Evolutionary conservation across 352 stramenopile genomes (phyloP).

Genomic region (Globisporangium iwayamae): DNA sequence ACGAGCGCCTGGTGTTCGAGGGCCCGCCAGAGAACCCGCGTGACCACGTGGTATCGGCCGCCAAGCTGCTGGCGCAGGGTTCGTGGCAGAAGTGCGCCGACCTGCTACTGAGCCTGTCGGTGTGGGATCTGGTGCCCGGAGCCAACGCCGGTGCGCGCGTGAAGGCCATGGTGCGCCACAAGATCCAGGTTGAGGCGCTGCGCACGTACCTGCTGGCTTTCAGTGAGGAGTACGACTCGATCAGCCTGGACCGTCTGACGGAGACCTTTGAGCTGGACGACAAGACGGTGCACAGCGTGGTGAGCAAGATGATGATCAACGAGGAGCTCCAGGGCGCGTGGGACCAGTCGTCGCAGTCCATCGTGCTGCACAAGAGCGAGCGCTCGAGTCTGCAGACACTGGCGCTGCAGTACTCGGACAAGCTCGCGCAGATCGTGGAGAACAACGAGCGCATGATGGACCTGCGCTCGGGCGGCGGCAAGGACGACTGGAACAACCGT

Average conservation of each 20-base stretch:
- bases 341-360: slow-evolving; percentile 97
- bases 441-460: slow-evolving; percentile 91
- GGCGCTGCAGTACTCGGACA: slow-evolving; percentile 96
- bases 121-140: slow-evolving; percentile 96
- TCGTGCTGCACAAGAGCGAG: slow-evolving; percentile 94
- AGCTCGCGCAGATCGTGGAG: slow-evolving; percentile 84
- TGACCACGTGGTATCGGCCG: slow-evolving; percentile 96
- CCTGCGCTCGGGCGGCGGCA: slow-evolving; percentile 56
- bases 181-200: slow-evolving; percentile 96
- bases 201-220: slow-evolving; percentile 97
- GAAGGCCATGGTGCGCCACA: slow-evolving; percentile 89
- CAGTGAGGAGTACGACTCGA: slow-evolving; percentile 94
- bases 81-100: slow-evolving; percentile 94
- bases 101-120: slow-evolving; percentile 84
- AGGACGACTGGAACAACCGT: slow-evolving; percentile 68
- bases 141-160: slow-evolving; percentile 77
- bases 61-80: slow-evolving; percentile 93
- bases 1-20: slow-evolving; percentile 94
- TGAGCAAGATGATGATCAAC: slow-evolving; percentile 99
- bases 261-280: slow-evolving; percentile 97
- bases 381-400: slow-evolving; percentile 93
- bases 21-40: slow-evolving; percentile 97
- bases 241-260: slow-evolving; percentile 93
- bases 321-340: slow-evolving; percentile 95
- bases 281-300: slow-evolving; percentile 95